Base-by-base conservation (phyloP, 352 stramenopile species). In the Pythium myriotylum region DNA sequence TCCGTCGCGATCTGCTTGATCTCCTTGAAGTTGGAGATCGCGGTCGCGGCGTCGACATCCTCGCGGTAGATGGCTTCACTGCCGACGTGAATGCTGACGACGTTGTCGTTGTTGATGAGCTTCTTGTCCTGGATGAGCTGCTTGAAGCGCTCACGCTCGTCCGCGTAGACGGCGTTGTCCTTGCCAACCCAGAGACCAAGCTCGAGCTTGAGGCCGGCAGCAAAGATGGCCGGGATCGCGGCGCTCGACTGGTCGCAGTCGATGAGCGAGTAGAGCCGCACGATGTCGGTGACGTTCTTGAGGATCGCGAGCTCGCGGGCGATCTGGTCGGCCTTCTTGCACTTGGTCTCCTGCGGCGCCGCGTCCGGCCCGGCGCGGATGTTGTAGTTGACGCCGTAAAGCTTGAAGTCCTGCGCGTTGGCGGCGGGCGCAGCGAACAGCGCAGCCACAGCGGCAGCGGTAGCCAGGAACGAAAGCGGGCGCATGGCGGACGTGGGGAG, bases 381-480 rank as follows among this genome's bases (percentile, higher is more conserved):
- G 75, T 88, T 87, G 74, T 88, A 91, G 72, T 91, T 91, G 68
- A 91, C 74, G 48, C 79, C 82, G 40, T 70, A 61, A 62, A 73
- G 55, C 46, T 49, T 81, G 54, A 81, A 73, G 55, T 65, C 70
- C 40, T 80, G 57, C 16, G 29, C 29, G 29, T 10, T 5, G 29
- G 10, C 29, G 29, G 67, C 72, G 10, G 62, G 49, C 29, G 59
- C 65, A 19, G 69, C 53, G 32, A 59, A 8, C 1, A 50, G 19
- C 19, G 68, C 59, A 20, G 70, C 62, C 19, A 67, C 59, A 20
- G 70, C 62, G 4, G 65, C 54, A 3, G 70, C 68, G 29, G 59
- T 47, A 19, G 62, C 70, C 27, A 77, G 49, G 49, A 71, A 59
- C 57, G 65, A 22, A 20, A 49, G 24, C 9, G 39, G 33, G 40